Evolutionary conservation across 441 rosid genomes (phyloP).

Genomic region (Capsella rubella): DNA sequence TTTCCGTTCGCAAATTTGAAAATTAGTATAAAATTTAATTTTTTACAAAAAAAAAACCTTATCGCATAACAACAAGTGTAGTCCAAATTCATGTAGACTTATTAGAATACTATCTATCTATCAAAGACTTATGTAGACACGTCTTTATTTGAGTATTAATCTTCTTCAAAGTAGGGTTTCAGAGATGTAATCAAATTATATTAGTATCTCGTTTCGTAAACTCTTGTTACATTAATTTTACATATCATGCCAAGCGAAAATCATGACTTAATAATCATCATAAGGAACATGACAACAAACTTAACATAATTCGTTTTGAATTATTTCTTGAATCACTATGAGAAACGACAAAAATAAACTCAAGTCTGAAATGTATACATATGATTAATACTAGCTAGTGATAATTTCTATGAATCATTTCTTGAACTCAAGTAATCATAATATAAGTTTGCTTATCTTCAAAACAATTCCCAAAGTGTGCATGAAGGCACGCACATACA

Average conservation of each 20-base stretch:
- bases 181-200: neutral
- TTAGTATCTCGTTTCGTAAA: neutral
- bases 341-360: neutral
- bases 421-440: conserved; percentile 6
- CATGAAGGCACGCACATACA: conserved; percentile 1
- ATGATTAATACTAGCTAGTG: too few relatives aligned
- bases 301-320: conserved; percentile 18
- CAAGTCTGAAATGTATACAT: neutral
- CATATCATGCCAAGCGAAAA: conserved; percentile 9
- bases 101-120: neutral
- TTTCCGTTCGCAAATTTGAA: too few relatives aligned
- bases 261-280: conserved; percentile 31
- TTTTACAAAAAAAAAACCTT: too few relatives aligned
- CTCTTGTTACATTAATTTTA: neutral
- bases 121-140: neutral
- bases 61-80: too few relatives aligned
- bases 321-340: conserved; percentile 2
- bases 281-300: conserved; percentile 17
- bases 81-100: neutral
- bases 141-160: too few relatives aligned
- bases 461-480: conserved; percentile 28
- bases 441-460: conserved; percentile 23
- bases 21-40: too few relatives aligned
- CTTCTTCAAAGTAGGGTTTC: neutral
- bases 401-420: conserved; percentile 10